Evolutionary conservation across 129 eudicot genomes (phyloP), one percentile per base, ranked within the genome.

Genomic region (Tagetes erecta): DNA sequence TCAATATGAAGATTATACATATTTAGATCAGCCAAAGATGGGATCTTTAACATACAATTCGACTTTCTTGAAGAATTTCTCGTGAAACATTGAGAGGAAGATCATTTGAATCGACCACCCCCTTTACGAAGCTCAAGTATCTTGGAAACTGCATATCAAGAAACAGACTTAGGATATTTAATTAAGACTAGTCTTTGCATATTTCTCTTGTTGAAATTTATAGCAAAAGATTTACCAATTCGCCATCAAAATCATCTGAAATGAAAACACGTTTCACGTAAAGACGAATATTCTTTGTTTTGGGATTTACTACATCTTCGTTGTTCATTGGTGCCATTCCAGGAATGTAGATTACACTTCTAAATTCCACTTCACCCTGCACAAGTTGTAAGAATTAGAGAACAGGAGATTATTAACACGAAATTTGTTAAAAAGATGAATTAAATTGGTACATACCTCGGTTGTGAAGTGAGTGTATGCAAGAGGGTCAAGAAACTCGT

Each of bases 181-280:
- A 31, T 2, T 33, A 30, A 20, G 20, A 12, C 34, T n/a, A n/a
- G 46, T 39, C n/a, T 34, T 5, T 2, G 3, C 4, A 14, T 40
- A 4, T 13, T 33, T 76, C 44, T 6, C 33, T 3, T 0, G 33
- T 65, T 40, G 38, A 14, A 49, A 7, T 35, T 14, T 39, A 52
- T 13, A 6, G 62, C 8, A 53, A 72, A 44, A 44, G 2, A 76
- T 86, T 83, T 71, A 94, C 99, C 89, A 94, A 75, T 85, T 94
- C 99, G 59, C 99, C 99, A 77, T 94, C 99, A 91, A 94, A 94
- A 87, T 94, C 99, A 79, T 94, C 99, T 63, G 99, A 94, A 80
- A 91, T 94, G 71, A 94, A 94, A 2, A 94, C 99, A 51, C 97
- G 99, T 67, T 94, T 94, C 83, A 94, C 99, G 55, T 91, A 87